Evolutionary conservation across 106 monocot species (phyloP), one percentile per base, ranked within the genome.

Genomic region (Dendrobium nobile): DNA sequence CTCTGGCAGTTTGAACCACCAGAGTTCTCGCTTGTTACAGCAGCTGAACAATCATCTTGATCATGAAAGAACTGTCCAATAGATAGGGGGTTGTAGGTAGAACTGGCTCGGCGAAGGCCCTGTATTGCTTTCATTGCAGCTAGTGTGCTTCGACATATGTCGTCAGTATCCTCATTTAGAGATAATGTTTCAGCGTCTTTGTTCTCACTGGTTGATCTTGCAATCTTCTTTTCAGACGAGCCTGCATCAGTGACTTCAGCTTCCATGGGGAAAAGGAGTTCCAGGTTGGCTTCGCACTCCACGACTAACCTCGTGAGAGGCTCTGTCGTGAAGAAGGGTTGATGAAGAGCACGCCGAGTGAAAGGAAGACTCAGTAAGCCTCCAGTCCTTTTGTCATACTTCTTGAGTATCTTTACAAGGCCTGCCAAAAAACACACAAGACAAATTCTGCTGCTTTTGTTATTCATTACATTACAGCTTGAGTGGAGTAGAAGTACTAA

Each of bases 381-480:
- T 2, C 96, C 96, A 8, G 96, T 96, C 54, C 96, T 90, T 83
- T 96, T 96, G 85, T 96, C 96, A 82, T 92, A 94, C 85, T 96
- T 96, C 82, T 96, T 96, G 0, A 96, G 80, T 85, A 96, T 96
- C 73, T 96, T 96, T 11, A 96, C 91, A 7, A 96, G 88, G 56
- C 91, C 96, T 96, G 73, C 64, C 44, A 15, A 42, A 10, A 74
- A 43, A 4, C 6, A 1, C 43, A 11, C 37, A 72, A 33, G 13
- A 72, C 33, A 72, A 33, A 72, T 33, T 33, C 72, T 72, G 64
- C 51, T 51, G 64, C 51, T 51, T 51, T 51, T 51, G 64, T 22
- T n/a, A 76, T 48, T 76, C 9, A 41, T n/a, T 47, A 76, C 9
- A 41, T n/a, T 47, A 76, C 18, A 19, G 47, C 13, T 51, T 51